These are phyloP conservation scores for Coniochaeta pulveracea DNA, from an alignment of 2,329 filamentous ascomycete species.

Conservation along the genomic window DNA sequence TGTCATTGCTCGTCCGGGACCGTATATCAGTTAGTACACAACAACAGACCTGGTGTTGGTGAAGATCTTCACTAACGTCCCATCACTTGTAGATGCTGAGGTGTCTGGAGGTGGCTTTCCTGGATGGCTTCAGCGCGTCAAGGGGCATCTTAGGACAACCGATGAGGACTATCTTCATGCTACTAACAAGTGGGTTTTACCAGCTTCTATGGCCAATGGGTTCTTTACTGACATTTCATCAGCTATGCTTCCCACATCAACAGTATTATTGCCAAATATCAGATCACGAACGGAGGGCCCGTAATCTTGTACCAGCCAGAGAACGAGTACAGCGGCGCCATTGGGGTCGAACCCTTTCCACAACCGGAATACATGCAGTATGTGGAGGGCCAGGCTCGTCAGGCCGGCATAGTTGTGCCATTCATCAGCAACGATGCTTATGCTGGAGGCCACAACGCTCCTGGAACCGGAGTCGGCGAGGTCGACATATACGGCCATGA, in stretches of 20 bases:
- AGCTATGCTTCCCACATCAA: slow-evolving; percentile 53
- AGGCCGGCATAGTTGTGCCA: slow-evolving; percentile 62
- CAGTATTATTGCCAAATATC: slow-evolving; percentile 57
- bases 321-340: slow-evolving; percentile 60
- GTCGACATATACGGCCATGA: slow-evolving; percentile 57
- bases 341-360: slow-evolving; percentile 41
- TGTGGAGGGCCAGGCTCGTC: slow-evolving; percentile 55
- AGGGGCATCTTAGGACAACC: slow-evolving; percentile 44
- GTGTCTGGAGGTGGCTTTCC: slow-evolving; percentile 50
- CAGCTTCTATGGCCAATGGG: not conserved
- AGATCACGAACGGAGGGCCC: slow-evolving; percentile 75
- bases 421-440: slow-evolving; percentile 64
- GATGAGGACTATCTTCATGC: slow-evolving; percentile 16
- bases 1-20: slow-evolving; percentile 38
- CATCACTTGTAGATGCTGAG: slow-evolving; percentile 47
- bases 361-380: slow-evolving; percentile 59
- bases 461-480: slow-evolving; percentile 43
- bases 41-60: no score
- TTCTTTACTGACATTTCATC: not conserved
- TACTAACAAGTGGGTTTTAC: not conserved
- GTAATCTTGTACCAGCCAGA: slow-evolving; percentile 72
- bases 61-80: no score
- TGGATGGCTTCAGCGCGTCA: slow-evolving; percentile 56
- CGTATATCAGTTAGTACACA: slow-evolving; percentile 9
- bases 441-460: slow-evolving; percentile 49